A percentile compares a stretch with the other conserved stretches of the same genome.
Conservation (phyloP, 306 rosid species). For the Quercus agrifolia region DNA sequence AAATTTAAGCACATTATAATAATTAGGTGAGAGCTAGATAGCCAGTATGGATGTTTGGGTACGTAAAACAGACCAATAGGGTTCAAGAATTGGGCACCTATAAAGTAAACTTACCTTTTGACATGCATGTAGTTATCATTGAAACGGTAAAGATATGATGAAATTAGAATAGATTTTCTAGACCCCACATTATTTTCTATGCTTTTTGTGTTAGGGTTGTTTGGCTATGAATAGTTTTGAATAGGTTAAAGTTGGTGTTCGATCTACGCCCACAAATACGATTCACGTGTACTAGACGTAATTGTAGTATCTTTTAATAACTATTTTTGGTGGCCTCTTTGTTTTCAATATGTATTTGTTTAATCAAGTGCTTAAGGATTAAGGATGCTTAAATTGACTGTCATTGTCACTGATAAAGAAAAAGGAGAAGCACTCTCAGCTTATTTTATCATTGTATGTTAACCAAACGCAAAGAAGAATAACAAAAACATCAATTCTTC, state of each 20-base stretch:
- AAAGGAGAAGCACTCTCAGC: conserved; percentile 8
- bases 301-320: not conserved
- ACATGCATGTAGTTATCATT: conserved; percentile 31
- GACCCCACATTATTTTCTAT: conserved; percentile 26
- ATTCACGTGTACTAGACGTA: conserved; percentile 38
- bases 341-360: conserved; percentile 1
- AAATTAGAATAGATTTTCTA: conserved; percentile 25
- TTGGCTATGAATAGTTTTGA: conserved; percentile 2
- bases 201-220: conserved; percentile 18
- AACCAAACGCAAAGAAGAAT: not conserved
- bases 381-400: conserved; percentile 6
- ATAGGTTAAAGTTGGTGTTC: conserved; percentile 21
- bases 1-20: not conserved
- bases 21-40: not conserved
- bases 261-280: conserved; percentile 1
- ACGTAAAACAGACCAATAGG: conserved; percentile 2
- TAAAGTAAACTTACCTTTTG: not conserved
- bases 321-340: conserved; percentile 8
- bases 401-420: conserved; percentile 1
- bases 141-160: conserved; percentile 35
- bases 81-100: conserved; percentile 13
- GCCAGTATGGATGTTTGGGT: not conserved
- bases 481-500: not conserved
- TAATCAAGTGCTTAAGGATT: conserved; percentile 6
- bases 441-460: not conserved